Evolutionary conservation across 2,329 filamentous ascomycete species (phyloP), one percentile per base, ranked within the genome.

Genomic region (Paradendryphiella salina): DNA sequence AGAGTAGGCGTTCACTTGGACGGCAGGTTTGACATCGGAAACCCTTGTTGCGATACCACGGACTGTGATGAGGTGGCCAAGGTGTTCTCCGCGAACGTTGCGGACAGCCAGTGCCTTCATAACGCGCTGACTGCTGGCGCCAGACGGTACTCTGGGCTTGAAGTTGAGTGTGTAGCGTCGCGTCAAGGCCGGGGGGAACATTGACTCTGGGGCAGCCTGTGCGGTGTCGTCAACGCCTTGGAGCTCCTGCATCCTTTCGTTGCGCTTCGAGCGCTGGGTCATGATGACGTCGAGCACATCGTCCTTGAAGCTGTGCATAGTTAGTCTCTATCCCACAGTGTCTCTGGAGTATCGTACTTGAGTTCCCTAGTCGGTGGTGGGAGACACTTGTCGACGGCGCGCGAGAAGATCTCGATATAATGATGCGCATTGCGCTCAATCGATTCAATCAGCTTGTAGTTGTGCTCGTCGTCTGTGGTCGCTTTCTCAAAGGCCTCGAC

Each of bases 1-100:
- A 45, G 92, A 94, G 75, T 99, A 99, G 31, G 94, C 94, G 73
- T 96, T 96, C 69, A 99, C 95, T 70, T 93, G 89, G n/a, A 97
- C 89, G 9, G 94, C 86, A 31, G 94, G 94, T 79, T 99, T 99
- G 64, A 99, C 94, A 69, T 99, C 94, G 2, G 94, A 96, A 1
- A 97, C 94, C 68, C 94, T 84, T 1, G 94, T 99, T 2, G 92
- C 87, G 58, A 99, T 99, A 58, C 92, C 93, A 50, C 94, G 86
- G 40, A 99, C 84, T 4, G 94, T 97, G 71, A 99, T 97, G 57
- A 99, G 83, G 64, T 89, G 86, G 39, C 94, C 94, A 2, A 99
- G 82, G 72, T 99, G 90, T 65, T 96, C 92, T 63, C 93, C 94
- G 34, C 89, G 86, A 23, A 99, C 90, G 68, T 97, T 86, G 59